A percentile compares a stretch with the other conserved stretches of the same genome.
phyloP scores from a whole-genome alignment of 495 filamentous ascomycete genomes.

The Penicillium bovifimosum region DNA sequence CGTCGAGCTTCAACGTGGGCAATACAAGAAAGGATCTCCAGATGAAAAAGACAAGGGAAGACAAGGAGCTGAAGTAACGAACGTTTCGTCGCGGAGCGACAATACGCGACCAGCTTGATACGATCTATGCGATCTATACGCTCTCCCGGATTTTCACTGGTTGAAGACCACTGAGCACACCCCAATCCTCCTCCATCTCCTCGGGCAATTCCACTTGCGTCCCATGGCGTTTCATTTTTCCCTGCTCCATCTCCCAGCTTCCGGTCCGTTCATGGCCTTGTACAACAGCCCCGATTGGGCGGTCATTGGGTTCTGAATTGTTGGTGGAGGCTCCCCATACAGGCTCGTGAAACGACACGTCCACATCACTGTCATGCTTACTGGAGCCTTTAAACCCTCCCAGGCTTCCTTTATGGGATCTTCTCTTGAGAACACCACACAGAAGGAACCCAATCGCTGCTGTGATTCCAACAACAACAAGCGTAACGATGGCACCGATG shows the following conservation, averaged over 20 bases:
- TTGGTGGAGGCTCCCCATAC: conserved; percentile 20
- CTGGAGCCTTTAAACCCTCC: conserved; percentile 46
- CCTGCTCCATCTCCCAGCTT: conserved; percentile 49
- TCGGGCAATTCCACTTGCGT: conserved; percentile 4
- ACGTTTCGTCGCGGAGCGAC: background rate
- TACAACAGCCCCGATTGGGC: conserved; percentile 18
- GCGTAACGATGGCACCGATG: conserved; percentile 45
- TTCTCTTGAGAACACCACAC: conserved; percentile 33
- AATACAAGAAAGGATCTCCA: background rate
- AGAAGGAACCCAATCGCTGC: conserved; percentile 33
- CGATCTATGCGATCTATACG: conserved; percentile 23
- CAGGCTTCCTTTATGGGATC: conserved; percentile 18
- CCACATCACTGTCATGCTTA: conserved; percentile 47
- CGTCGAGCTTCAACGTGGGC: background rate
- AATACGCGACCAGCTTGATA: background rate
- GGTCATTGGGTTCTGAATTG: conserved; percentile 10
- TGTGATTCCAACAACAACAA: conserved; percentile 28
- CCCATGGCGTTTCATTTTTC: conserved; percentile 8
- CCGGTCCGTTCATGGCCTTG: conserved; percentile 44
- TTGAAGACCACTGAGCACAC: conserved; percentile 21
- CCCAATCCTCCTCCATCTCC: conserved; percentile 29
- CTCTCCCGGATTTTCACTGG: conserved; percentile 33
- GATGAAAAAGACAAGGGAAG: background rate
- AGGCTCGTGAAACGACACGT: conserved; percentile 37
- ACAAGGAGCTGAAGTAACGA: background rate